phyloP scores from a whole-genome alignment of 331 rosid species.

The Quercus phellos region DNA sequence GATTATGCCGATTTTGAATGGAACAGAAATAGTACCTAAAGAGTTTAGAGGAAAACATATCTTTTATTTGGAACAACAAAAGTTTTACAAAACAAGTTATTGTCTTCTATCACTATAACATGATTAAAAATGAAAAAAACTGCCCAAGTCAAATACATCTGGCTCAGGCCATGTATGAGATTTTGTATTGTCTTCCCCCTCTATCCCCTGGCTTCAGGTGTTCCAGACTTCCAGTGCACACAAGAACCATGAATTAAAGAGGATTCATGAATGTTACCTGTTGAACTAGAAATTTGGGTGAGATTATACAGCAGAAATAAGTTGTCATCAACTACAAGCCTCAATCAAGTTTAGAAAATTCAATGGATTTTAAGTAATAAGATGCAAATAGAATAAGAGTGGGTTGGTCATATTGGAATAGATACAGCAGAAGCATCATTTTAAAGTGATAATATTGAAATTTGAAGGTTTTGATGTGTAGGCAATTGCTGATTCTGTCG shows the following conservation, averaged over 20 bases:
- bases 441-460: background rate
- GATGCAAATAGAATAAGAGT: background rate
- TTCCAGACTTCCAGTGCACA: background rate
- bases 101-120: background rate
- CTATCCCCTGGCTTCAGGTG: background rate
- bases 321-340: background rate
- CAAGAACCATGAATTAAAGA: background rate
- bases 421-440: no score
- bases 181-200: background rate
- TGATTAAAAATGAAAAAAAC: background rate
- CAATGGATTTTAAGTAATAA: background rate
- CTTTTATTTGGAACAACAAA: background rate
- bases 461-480: no score
- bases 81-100: background rate
- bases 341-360: background rate
- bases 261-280: background rate
- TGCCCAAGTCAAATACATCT: background rate
- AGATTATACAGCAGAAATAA: background rate
- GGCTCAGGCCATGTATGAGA: background rate
- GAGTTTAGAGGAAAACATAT: background rate
- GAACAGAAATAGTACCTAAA: no score
- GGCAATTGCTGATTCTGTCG: no score
- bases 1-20: no score
- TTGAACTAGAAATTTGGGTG: background rate
- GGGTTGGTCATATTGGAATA: no score